Evolutionary conservation across 1,284 basidiomycete genomes (phyloP).

Genomic region (Wallemia mellicola): DNA sequence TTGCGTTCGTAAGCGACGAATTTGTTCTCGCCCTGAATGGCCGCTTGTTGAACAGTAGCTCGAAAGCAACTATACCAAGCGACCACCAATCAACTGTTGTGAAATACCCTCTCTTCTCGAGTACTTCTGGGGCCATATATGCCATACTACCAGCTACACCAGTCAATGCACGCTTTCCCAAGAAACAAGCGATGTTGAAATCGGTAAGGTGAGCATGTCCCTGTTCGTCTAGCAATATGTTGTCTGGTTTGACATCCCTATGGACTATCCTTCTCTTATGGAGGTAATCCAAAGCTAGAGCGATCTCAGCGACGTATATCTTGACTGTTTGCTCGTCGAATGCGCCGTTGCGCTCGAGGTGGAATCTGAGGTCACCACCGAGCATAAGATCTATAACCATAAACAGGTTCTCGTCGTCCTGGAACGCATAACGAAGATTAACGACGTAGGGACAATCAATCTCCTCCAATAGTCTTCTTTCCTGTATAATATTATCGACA

Average conservation of each 20-base stretch:
- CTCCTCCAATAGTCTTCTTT: conserved; percentile 87
- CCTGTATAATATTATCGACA: conserved; percentile 91
- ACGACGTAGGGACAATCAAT: conserved; percentile 96
- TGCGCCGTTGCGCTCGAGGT: conserved; percentile 98
- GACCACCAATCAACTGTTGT: conserved; percentile 99
- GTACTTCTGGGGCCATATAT: conserved; percentile 97
- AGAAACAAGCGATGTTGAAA: conserved; percentile 77
- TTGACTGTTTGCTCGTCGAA: conserved; percentile 95
- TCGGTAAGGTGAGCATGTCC: conserved; percentile 88
- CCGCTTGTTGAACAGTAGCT: conserved; percentile 87
- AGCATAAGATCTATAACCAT: conserved; percentile 98
- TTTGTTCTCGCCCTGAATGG: conserved; percentile 94
- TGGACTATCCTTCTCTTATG: conserved; percentile 96
- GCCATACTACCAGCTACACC: conserved; percentile 94
- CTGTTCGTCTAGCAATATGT: conserved; percentile 79
- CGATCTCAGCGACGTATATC: conserved; percentile 98
- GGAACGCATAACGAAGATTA: conserved; percentile 93
- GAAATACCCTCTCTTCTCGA: conserved; percentile 85
- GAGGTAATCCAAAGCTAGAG: conserved; percentile 87
- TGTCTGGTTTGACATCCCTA: conserved; percentile 87
- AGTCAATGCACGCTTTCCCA: conserved; percentile 79
- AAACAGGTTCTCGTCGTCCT: conserved; percentile 82
- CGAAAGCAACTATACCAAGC: conserved; percentile 89
- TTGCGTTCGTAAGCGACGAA: conserved; percentile 95
- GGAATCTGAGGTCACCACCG: conserved; percentile 57